Conservation (phyloP, 345 rosid species). For the Aquilaria malaccensis region DNA sequence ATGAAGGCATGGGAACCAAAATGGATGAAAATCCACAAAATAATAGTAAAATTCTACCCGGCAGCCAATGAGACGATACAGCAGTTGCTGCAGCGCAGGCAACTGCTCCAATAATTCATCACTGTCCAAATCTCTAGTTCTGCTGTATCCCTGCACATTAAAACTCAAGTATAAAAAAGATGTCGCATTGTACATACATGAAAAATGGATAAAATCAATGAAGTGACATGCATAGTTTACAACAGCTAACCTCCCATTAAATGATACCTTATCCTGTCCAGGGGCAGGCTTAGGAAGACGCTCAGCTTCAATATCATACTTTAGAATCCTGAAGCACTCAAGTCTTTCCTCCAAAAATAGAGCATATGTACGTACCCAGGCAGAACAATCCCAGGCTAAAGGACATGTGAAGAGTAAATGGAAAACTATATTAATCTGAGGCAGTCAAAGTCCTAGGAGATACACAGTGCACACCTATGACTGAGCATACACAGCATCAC, state of each 20-base stretch:
- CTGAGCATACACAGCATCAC: background rate
- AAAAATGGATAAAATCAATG: conserved; percentile 4
- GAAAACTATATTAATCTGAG: background rate
- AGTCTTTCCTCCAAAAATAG: conserved; percentile 91
- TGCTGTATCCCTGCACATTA: conserved; percentile 71
- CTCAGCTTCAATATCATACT: conserved; percentile 92
- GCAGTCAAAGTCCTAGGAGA: conserved; percentile 2
- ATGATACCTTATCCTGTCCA: conserved; percentile 76
- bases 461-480: background rate
- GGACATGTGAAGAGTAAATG: background rate
- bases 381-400: conserved; percentile 99
- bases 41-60: conserved; percentile 38
- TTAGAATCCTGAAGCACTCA: conserved; percentile 84
- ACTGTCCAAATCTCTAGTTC: conserved; percentile 78
- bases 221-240: background rate
- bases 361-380: conserved; percentile 98
- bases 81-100: conserved; percentile 85
- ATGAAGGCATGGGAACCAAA: background rate
- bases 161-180: conserved; percentile 7
- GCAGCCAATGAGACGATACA: conserved; percentile 93
- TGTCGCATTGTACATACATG: background rate
- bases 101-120: conserved; percentile 84
- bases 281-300: conserved; percentile 76
- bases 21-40: conserved; percentile 10
- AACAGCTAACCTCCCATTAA: conserved; percentile 3